Conservation (phyloP, 495 filamentous ascomycete genomes). For the Penicillium subrubescens region DNA sequence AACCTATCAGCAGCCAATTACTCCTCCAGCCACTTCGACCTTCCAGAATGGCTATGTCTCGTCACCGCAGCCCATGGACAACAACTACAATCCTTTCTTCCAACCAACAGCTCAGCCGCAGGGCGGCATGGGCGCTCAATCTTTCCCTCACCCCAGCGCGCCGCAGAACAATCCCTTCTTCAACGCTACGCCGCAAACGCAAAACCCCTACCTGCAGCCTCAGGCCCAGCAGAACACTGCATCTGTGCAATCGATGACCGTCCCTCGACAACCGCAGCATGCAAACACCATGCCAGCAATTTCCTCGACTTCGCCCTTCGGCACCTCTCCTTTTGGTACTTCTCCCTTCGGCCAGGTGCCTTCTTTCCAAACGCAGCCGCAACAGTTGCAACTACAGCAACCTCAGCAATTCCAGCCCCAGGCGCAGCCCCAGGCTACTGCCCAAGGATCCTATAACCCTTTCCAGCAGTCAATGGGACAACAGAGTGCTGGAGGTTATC, state of each 20-base stretch:
- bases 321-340: constrained; percentile 36
- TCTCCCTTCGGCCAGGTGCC: constrained; percentile 43
- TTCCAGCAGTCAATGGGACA: constrained; percentile 39
- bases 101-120: constrained; percentile 48
- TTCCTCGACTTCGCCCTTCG: constrained; percentile 36
- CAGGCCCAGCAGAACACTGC: constrained; percentile 17
- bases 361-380: constrained; percentile 38
- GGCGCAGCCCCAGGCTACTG: constrained; percentile 30
- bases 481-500: constrained; percentile 27
- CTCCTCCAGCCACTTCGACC: constrained; percentile 60
- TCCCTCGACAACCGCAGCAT: constrained; percentile 36
- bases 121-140: constrained; percentile 35
- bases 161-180: constrained; percentile 59
- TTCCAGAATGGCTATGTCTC: constrained; percentile 51
- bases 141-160: constrained; percentile 32
- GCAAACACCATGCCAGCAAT: constrained; percentile 48
- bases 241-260: constrained; percentile 37
- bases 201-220: constrained; percentile 32
- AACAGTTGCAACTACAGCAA: constrained; percentile 32
- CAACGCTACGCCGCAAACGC: constrained; percentile 35
- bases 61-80: constrained; percentile 45
- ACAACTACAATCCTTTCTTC: constrained; percentile 69
- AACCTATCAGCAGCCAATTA: constrained; percentile 57
- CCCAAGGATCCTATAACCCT: constrained; percentile 40
- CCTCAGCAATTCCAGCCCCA: constrained; percentile 28